Evolutionary conservation across 306 rosid genomes (phyloP).

Genomic region (Begonia loranthoides): DNA sequence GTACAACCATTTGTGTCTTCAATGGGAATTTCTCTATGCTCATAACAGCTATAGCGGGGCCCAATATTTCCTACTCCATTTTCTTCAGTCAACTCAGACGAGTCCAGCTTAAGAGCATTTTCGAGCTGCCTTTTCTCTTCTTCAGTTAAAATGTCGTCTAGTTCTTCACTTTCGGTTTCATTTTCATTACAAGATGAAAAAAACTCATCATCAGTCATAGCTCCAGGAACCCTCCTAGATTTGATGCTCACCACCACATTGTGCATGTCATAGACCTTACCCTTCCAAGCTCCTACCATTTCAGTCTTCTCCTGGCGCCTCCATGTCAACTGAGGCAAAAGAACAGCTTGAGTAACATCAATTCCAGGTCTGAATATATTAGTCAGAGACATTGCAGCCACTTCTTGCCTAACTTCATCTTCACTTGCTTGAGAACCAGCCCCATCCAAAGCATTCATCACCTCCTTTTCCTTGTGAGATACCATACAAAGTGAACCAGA

Average conservation of each 20-base stretch:
- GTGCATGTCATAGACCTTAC: slow-evolving; percentile 90
- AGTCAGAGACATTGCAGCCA: slow-evolving; percentile 81
- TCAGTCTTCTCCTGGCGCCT: slow-evolving; percentile 95
- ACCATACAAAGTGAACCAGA: slow-evolving; percentile 90
- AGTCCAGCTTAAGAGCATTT: slow-evolving; percentile 67
- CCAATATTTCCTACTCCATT: slow-evolving; percentile 47
- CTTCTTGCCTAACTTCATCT: slow-evolving; percentile 90
- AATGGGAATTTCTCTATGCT: slow-evolving; percentile 34
- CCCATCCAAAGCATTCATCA: slow-evolving; percentile 95
- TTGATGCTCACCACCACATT: slow-evolving; percentile 90
- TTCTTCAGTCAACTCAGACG: slow-evolving; percentile 44
- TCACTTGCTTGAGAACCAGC: slow-evolving; percentile 90
- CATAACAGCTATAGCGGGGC: slow-evolving; percentile 21
- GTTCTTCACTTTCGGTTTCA: slow-evolving; percentile 58
- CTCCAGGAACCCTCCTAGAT: slow-evolving; percentile 98
- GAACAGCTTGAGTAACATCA: slow-evolving; percentile 97
- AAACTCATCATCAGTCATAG: slow-evolving; percentile 97
- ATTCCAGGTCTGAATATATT: slow-evolving; percentile 94
- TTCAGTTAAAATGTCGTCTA: slow-evolving; percentile 75
- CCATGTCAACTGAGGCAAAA: slow-evolving; percentile 83
- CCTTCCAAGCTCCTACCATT: slow-evolving; percentile 93
- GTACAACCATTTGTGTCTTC: slow-evolving; percentile 37
- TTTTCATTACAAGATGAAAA: slow-evolving; percentile 72
- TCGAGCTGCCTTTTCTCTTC: slow-evolving; percentile 87
- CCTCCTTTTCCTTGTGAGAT: slow-evolving; percentile 86